Conservation (phyloP, 441 rosid genomes). For the Jatropha podagrica region DNA sequence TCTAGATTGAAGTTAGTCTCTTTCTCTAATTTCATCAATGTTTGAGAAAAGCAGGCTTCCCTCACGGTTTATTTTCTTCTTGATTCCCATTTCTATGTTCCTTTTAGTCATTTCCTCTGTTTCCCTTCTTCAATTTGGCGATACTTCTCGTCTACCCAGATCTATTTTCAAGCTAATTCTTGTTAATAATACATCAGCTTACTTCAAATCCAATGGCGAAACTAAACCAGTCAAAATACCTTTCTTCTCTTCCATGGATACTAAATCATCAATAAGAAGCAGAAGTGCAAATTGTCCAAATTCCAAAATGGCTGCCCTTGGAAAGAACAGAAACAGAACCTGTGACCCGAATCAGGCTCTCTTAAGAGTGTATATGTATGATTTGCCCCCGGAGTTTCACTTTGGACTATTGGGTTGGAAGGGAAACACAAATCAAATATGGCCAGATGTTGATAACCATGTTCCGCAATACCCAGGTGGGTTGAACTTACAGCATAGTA, state of each 20-base stretch:
- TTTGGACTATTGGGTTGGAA: conserved; percentile 85
- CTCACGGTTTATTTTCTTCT: conserved; percentile 57
- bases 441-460: conserved; percentile 61
- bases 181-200: conserved; percentile 55
- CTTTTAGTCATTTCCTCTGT: conserved; percentile 58
- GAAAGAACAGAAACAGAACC: conserved; percentile 16
- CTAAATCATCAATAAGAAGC: conserved; percentile 20
- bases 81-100: conserved; percentile 58
- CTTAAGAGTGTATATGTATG: conserved; percentile 81
- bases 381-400: conserved; percentile 86
- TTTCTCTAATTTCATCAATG: conserved; percentile 37
- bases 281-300: conserved; percentile 23
- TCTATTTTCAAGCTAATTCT: conserved; percentile 64
- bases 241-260: conserved; percentile 29
- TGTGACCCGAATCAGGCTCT: conserved; percentile 36
- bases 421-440: conserved; percentile 45
- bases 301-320: conserved; percentile 14
- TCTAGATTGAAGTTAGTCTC: conserved; percentile 2
- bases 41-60: conserved; percentile 66
- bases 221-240: conserved; percentile 34
- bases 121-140: conserved; percentile 59
- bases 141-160: conserved; percentile 47
- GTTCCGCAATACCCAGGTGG: conserved; percentile 87
- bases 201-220: conserved; percentile 35
- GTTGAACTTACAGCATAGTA: conserved; percentile 87